phyloP scores from a whole-genome alignment of 1,139 yeast genomes.

The Debaryomycetaceae sp. region DNA sequence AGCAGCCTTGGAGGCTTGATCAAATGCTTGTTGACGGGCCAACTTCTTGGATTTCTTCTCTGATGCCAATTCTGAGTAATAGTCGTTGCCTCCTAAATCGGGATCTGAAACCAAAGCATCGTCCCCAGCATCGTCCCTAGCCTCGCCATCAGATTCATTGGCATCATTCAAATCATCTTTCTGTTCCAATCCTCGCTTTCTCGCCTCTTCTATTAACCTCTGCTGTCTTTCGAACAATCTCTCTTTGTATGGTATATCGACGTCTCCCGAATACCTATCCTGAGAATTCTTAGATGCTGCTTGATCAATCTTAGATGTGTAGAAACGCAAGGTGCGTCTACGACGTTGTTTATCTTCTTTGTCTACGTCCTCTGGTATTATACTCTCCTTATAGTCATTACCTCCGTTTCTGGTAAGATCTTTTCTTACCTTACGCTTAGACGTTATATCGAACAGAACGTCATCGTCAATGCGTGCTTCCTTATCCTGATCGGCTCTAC shows the following conservation, averaged over 20 bases:
- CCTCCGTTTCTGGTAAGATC: slow-evolving; percentile 17
- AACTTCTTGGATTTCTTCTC: slow-evolving; percentile 46
- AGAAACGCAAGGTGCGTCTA: slow-evolving; percentile 85
- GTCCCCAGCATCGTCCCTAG: slow-evolving; percentile 41
- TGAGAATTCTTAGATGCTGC: slow-evolving; percentile 50
- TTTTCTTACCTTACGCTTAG: slow-evolving; percentile 44
- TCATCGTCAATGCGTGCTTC: slow-evolving; percentile 21
- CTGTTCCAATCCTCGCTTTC: slow-evolving; percentile 66
- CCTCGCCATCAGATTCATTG: slow-evolving; percentile 26
- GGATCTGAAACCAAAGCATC: slow-evolving; percentile 24
- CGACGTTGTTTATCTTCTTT: slow-evolving; percentile 81
- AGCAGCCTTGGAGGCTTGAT: slow-evolving; percentile 71
- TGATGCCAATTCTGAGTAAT: slow-evolving; percentile 50
- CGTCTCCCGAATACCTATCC: slow-evolving; percentile 73
- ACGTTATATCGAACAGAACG: slow-evolving; percentile 44
- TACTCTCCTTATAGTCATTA: slow-evolving; percentile 62
- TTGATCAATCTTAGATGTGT: slow-evolving; percentile 93
- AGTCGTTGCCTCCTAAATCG: slow-evolving; percentile 33
- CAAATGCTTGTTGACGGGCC: slow-evolving; percentile 63
- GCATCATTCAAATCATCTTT: slow-evolving; percentile 53
- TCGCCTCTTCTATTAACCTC: slow-evolving; percentile 81
- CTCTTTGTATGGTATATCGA: slow-evolving; percentile 90
- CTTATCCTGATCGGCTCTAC: slow-evolving; percentile 12
- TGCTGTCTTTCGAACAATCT: slow-evolving; percentile 86
- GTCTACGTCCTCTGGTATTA: slow-evolving; percentile 69